Evolutionary conservation across 768 basidiomycete species (phyloP).

Genomic region (Termitomyces sp.): DNA sequence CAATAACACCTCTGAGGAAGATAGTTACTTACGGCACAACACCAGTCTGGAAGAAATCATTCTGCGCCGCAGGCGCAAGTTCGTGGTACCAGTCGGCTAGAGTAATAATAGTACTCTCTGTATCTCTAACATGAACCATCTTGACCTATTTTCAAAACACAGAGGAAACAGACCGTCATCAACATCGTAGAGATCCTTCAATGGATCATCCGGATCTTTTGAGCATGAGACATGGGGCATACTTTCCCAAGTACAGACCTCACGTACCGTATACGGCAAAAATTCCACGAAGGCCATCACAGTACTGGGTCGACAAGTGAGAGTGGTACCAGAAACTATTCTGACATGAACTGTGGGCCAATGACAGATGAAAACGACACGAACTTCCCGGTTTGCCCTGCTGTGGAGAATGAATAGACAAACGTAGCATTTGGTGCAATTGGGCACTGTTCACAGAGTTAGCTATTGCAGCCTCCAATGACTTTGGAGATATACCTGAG

Average conservation of each 20-base stretch:
- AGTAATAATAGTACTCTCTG: conserved; percentile 30
- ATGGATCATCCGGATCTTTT: conserved; percentile 32
- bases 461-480: background rate
- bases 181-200: conserved; percentile 30
- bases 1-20: conserved; percentile 1
- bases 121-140: background rate
- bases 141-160: conserved; percentile 1
- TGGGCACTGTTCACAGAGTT: conserved; percentile 26
- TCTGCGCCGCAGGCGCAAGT: conserved; percentile 32
- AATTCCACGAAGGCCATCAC: conserved; percentile 36
- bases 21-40: conserved; percentile 19
- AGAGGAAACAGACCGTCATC: conserved; percentile 26
- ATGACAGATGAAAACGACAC: background rate
- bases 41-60: conserved; percentile 25
- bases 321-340: conserved; percentile 32
- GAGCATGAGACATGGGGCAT: background rate
- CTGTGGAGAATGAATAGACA: conserved; percentile 27
- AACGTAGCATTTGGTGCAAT: conserved; percentile 31
- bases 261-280: conserved; percentile 22
- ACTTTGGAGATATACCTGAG: conserved; percentile 19
- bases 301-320: conserved; percentile 42
- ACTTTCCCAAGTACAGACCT: background rate
- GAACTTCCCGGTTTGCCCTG: conserved; percentile 26
- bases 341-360: background rate
- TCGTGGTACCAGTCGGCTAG: conserved; percentile 26